Evolutionary conservation across 2,329 filamentous ascomycete species (phyloP).

Genomic region (Fusarium foetens): DNA sequence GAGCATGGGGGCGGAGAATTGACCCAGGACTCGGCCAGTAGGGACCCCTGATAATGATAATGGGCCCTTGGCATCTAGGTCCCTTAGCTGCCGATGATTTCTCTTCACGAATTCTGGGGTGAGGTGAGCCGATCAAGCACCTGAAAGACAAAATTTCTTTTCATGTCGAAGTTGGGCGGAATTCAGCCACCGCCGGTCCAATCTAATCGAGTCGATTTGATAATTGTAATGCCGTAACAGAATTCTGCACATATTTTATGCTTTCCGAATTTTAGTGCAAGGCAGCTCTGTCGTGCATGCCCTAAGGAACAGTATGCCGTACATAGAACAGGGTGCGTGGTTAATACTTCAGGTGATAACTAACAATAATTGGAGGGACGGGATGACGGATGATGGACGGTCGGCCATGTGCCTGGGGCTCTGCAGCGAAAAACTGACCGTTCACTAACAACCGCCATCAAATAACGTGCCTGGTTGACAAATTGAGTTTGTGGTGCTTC

Average conservation of each 20-base stretch:
- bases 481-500: constrained; percentile 21
- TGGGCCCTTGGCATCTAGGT: constrained; percentile 27
- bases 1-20: constrained; percentile 28
- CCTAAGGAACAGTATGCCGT: neutral
- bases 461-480: constrained; percentile 1
- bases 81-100: constrained; percentile 24
- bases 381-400: constrained; percentile 28
- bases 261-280: neutral
- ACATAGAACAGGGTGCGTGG: neutral
- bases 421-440: constrained; percentile 6
- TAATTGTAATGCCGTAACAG: neutral
- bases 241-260: neutral
- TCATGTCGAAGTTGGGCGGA: constrained; percentile 13
- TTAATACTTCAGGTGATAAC: neutral
- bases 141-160: constrained; percentile 14
- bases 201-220: neutral
- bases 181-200: constrained; percentile 12
- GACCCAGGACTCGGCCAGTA: constrained; percentile 11
- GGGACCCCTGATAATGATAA: constrained; percentile 25
- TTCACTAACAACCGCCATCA: constrained; percentile 26
- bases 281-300: constrained; percentile 38
- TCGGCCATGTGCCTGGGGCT: constrained; percentile 23
- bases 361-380: constrained; percentile 22
- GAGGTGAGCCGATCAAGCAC: constrained; percentile 33
- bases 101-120: constrained; percentile 32